A percentile compares a stretch with the other conserved stretches of the same genome.
Evolutionary conservation across 2,329 filamentous ascomycete genomes (phyloP).

Genomic region (Colletotrichum sp.): DNA sequence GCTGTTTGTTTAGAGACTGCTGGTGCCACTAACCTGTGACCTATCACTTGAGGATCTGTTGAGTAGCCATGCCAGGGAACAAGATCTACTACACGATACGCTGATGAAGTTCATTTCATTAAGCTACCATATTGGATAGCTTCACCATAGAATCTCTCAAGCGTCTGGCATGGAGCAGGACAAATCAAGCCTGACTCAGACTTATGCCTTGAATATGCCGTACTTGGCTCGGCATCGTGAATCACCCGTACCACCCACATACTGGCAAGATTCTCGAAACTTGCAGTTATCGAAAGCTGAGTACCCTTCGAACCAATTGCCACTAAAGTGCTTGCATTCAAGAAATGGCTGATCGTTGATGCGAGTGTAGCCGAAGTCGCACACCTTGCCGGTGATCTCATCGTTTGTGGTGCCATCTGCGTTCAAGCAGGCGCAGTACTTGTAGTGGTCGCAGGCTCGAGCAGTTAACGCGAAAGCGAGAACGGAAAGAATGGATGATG

Average conservation of each 20-base stretch:
- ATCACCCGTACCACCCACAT: neutral
- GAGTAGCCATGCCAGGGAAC: neutral
- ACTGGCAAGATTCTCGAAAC: neutral
- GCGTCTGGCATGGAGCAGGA: neutral
- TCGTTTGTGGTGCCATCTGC: neutral
- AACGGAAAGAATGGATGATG: neutral
- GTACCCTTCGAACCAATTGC: neutral
- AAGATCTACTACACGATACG: neutral
- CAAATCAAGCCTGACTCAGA: neutral
- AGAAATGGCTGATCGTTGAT: neutral
- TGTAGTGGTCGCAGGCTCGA: neutral
- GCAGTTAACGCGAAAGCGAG: neutral
- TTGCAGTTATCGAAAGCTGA: neutral
- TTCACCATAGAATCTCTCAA: neutral
- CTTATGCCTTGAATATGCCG: neutral
- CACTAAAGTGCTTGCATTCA: neutral
- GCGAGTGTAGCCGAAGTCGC: neutral
- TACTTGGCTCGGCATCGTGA: neutral
- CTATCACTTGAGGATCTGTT: neutral
- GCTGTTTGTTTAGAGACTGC: neutral
- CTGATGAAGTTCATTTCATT: neutral
- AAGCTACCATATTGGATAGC: neutral
- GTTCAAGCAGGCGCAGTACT: neutral
- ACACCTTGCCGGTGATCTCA: neutral
- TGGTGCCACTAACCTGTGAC: neutral